These are phyloP conservation scores for Trichoderma reesei DNA, from an alignment of 495 filamentous ascomycete genomes.

Conservation along the genomic window DNA sequence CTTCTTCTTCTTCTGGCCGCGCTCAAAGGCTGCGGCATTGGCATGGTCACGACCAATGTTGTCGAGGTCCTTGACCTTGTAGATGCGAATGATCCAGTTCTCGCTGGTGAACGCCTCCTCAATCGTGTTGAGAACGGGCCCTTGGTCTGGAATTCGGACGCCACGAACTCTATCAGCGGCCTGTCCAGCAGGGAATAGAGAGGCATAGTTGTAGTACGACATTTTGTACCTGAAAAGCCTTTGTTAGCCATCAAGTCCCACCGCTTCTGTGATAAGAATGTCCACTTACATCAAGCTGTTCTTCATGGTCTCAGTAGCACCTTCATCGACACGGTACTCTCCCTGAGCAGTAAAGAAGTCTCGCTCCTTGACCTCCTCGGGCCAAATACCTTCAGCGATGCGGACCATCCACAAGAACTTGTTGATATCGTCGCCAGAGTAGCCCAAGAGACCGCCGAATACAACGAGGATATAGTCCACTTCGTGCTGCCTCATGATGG, in stretches of 20 bases:
- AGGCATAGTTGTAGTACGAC: conserved; percentile 97
- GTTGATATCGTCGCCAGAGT: conserved; percentile 99
- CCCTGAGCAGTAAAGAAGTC: conserved; percentile 92
- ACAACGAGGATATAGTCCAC: conserved; percentile 97
- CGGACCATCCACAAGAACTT: conserved; percentile 99
- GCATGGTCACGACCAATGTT: conserved; percentile 88
- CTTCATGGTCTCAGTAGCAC: conserved; percentile 95
- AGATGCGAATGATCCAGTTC: conserved; percentile 99
- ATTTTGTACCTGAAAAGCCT: conserved; percentile 82
- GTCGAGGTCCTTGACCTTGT: conserved; percentile 98
- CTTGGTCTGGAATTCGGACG: conserved; percentile 68
- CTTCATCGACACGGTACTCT: conserved; percentile 89
- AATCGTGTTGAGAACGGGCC: conserved; percentile 75
- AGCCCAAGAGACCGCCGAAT: conserved; percentile 91
- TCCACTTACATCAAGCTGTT: conserved; percentile 89
- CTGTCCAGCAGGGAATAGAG: conserved; percentile 85
- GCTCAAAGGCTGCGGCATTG: conserved; percentile 77
- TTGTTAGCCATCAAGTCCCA: conserved; percentile 23
- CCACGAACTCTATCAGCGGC: conserved; percentile 86
- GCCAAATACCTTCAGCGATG: conserved; percentile 99
- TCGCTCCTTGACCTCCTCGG: conserved; percentile 94
- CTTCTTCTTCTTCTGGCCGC: conserved; percentile 91
- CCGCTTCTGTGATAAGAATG: too few species aligned
- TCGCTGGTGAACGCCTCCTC: conserved; percentile 98
- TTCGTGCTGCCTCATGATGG: conserved; percentile 95